phyloP scores from a whole-genome alignment of 441 rosid genomes.

The Viola pubescens region DNA sequence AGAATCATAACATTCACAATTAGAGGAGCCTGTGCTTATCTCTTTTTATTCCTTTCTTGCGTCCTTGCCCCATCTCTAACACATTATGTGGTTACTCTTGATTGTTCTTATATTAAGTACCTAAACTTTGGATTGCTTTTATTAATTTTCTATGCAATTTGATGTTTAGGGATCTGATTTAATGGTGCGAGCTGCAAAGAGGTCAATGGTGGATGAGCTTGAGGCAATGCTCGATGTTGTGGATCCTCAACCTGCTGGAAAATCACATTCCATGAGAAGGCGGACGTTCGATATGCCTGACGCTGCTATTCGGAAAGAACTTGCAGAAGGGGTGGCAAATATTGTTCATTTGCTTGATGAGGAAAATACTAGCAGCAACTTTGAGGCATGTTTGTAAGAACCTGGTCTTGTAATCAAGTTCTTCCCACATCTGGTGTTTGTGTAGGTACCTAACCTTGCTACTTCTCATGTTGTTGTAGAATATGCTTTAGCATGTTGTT shows the following conservation, averaged over 20 bases:
- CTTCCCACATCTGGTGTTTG: not conserved
- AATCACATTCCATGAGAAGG: slow-evolving; percentile 54
- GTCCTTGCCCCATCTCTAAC: not conserved
- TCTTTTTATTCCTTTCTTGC: not conserved
- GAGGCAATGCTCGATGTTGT: slow-evolving; percentile 86
- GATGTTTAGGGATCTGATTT: slow-evolving; percentile 63
- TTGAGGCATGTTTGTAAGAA: slow-evolving; percentile 22
- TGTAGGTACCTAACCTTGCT: not conserved
- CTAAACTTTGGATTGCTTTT: too few relatives aligned
- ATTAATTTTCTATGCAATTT: slow-evolving; percentile 3
- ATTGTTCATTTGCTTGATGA: slow-evolving; percentile 68
- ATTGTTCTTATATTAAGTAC: too few relatives aligned
- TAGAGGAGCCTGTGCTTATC: not conserved
- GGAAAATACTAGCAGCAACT: slow-evolving; percentile 17
- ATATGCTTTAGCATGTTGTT: slow-evolving; percentile 1
- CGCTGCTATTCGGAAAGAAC: slow-evolving; percentile 50
- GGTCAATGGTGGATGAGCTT: slow-evolving; percentile 77
- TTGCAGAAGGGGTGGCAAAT: slow-evolving; percentile 75
- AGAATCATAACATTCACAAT: too few relatives aligned
- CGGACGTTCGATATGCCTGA: slow-evolving; percentile 89
- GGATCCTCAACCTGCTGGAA: slow-evolving; percentile 76
- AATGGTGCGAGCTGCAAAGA: slow-evolving; percentile 72
- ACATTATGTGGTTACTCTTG: too few relatives aligned
- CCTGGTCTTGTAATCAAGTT: not conserved
- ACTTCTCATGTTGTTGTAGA: slow-evolving; percentile 2